Evolutionary conservation across 2,329 filamentous ascomycete species (phyloP), one percentile per base, ranked within the genome.

Genomic region (Nothophaeocryptopus gaeumannii): DNA sequence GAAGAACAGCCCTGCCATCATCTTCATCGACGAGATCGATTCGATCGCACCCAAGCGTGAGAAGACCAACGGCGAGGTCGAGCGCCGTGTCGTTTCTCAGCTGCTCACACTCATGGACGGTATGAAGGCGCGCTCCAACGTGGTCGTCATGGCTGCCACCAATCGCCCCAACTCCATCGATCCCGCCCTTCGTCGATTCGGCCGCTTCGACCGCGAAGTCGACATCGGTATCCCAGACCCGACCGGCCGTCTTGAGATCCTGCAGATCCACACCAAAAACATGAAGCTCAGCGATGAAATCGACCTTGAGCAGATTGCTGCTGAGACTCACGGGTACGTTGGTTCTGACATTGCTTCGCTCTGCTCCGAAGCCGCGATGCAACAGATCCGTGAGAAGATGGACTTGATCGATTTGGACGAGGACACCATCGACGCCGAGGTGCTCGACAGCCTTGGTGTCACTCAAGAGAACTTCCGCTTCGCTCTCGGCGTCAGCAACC

Each of bases 401-500:
- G 93, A 99, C 70, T 83, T 99, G 58, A 99, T 99, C 62, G 93
- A 99, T 74, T 82, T 99, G 31, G 93, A 99, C 59, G 93, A 99
- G 77, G 93, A 99, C 68, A 99, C 93, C 55, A 99, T 99, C 57
- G 93, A 99, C 65, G 93, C 93, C 29, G 93, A 99, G 77, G 93
- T 99, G 45, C 83, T 99, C 47, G 93, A 99, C 75, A 97, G 93
- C 39, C 84, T 99, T 39, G 93, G 93, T 71, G 93, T 99, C 41
- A 99, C 93, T 55, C 97, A 97, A 89, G 93, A 99, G 74, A 99
- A 99, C 83, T 99, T 99, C 89, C 88, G 91, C 65, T 99, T 96
- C 67, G 92, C 93, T 54, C 87, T 99, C 43, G 93, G 93, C 65
- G 91, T 96, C 54, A 96, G 91, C 74, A 99, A 99, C 82, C 93